A percentile compares a stretch with the other conserved stretches of the same genome.
These are phyloP conservation scores for Pythium vanterpoolii DNA, from an alignment of 352 stramenopile genomes.

Conservation along the genomic window DNA sequence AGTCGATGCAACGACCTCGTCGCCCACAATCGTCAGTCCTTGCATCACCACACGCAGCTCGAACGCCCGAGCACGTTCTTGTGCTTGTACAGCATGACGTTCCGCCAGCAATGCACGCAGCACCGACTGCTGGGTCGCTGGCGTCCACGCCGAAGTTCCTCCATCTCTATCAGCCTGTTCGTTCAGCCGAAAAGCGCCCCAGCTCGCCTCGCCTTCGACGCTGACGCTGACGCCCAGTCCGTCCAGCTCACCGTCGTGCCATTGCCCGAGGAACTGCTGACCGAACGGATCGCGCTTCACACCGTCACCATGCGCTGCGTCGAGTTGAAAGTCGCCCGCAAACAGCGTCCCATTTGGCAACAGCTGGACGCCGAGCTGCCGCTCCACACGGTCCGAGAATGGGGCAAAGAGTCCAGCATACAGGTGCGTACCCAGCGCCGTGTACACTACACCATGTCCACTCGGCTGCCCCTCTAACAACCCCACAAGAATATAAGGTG, in stretches of 20 bases:
- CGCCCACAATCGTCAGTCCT: conserved; percentile 31
- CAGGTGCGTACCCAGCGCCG: conserved; percentile 26
- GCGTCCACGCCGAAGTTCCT: background rate
- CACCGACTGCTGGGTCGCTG: conserved; percentile 18
- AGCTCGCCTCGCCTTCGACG: conserved; percentile 23
- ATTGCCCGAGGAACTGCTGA: conserved; percentile 42
- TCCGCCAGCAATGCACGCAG: conserved; percentile 40
- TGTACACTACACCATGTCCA: conserved; percentile 37
- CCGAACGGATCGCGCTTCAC: conserved; percentile 43
- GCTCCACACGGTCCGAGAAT: conserved; percentile 26
- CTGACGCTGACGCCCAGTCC: conserved; percentile 39
- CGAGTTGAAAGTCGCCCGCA: conserved; percentile 32
- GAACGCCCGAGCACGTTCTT: conserved; percentile 35
- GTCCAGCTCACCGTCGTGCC: conserved; percentile 32
- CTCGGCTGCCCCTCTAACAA: conserved; percentile 19
- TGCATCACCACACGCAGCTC: conserved; percentile 33
- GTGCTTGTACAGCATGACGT: conserved; percentile 27
- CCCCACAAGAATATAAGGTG: background rate
- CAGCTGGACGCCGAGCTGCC: conserved; percentile 41
- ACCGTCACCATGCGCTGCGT: conserved; percentile 32
- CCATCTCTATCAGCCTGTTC: background rate
- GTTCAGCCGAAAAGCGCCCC: conserved; percentile 26
- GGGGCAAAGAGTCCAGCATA: conserved; percentile 37
- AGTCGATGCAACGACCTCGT: conserved; percentile 15
- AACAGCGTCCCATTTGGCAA: conserved; percentile 38